Base-by-base conservation (phyloP, 331 rosid genomes). In the Ulmus americana region DNA sequence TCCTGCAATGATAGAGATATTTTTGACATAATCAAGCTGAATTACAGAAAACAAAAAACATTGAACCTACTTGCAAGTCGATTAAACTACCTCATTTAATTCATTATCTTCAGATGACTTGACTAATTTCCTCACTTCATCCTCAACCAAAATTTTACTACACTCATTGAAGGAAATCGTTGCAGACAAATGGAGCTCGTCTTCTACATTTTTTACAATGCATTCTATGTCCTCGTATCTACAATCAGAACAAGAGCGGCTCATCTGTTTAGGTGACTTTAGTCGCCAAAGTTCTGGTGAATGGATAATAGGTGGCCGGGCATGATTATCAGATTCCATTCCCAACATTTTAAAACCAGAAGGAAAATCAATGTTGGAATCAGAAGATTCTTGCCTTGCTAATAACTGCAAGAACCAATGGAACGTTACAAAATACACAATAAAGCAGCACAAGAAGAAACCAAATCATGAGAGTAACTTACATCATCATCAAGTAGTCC, bases 101-200 rank as follows among this genome's bases (percentile, higher is more conserved):
- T 39, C 76, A 55, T 45, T 78, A 68, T 74, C 70, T 44, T 61
- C 57, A 39, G 51, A 63, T 35, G 51, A 50, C 74, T 63, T 69
- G 45, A 68, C 64, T 70, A 76, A 62, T 59, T 77, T 78, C 63
- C 56, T 54, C 58, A 82, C 85, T 76, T 89, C 95, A 61, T 63
- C 83, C 65, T 76, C 76, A 45, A 89, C 67, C 54, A 82, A 62
- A 69, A 69, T 62, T 68, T 56, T 76, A 67, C 85, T 48, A 61
- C 79, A 84, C 45, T 74, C 83, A 7, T 69, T 64, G 75, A 90
- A 64, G 54, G 90, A 82, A 59, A 41, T 57, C 79, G 65, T 81
- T 5, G 87, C 80, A 80, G 90, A 87, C 63, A 61, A 64, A 64
- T 89, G 86, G 67, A 94, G 97, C 78, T 87, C 83, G 13, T 77